Evolutionary conservation across 192 early-diverging fungal species (phyloP).

Genomic region (Jimgerdemannia flammicorona): DNA sequence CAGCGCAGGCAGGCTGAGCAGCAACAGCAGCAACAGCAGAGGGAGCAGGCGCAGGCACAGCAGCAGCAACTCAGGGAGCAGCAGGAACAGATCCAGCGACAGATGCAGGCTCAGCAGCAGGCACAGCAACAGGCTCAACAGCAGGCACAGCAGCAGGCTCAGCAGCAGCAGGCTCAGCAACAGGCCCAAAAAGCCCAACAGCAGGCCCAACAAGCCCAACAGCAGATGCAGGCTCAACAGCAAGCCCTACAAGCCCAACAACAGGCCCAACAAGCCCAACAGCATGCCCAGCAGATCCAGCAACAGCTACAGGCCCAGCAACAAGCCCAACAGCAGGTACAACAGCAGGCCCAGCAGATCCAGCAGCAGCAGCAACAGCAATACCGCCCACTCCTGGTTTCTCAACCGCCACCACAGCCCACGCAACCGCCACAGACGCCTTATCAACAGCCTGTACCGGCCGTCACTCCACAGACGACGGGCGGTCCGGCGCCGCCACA

Average conservation of each 20-base stretch:
- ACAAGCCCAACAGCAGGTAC: background rate
- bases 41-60: conserved; percentile 4
- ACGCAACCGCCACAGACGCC: conserved; percentile 12
- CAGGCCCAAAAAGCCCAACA: background rate
- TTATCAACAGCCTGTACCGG: conserved; percentile 14
- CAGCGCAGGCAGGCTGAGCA: conserved; percentile 6
- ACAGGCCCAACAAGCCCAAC: background rate
- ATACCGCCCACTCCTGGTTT: background rate
- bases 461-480: background rate
- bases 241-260: background rate
- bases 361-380: conserved; percentile 33
- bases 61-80: conserved; percentile 4
- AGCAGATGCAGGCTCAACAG: background rate
- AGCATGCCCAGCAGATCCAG: conserved; percentile 10
- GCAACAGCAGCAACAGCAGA: conserved; percentile 29
- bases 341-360: background rate
- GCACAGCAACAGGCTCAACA: conserved; percentile 21
- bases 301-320: conserved; percentile 6
- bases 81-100: conserved; percentile 21
- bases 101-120: conserved; percentile 8
- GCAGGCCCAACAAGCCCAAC: conserved; percentile 9
- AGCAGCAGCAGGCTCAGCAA: conserved; percentile 4
- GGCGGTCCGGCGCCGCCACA: background rate
- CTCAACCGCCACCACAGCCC: conserved; percentile 8
- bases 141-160: conserved; percentile 16